These are phyloP conservation scores for Erodium moschatum DNA, from an alignment of 441 rosid species.

Conservation along the genomic window DNA sequence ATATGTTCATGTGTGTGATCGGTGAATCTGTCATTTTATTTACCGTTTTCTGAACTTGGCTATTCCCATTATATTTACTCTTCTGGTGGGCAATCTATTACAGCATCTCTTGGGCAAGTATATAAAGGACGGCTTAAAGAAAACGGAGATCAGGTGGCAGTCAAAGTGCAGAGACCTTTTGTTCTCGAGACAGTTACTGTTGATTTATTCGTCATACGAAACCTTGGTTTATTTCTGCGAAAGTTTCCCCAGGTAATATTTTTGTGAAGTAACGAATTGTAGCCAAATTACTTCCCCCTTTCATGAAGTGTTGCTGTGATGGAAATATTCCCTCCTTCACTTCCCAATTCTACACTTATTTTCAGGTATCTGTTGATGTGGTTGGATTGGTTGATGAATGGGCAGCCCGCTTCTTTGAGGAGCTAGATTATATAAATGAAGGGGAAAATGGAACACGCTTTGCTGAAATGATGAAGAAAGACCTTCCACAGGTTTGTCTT, in stretches of 20 bases:
- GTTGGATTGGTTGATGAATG: conserved; percentile 99
- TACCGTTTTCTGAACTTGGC: conserved; percentile 18
- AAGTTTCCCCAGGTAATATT: conserved; percentile 81
- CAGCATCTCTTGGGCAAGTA: conserved; percentile 96
- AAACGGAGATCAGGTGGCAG: conserved; percentile 89
- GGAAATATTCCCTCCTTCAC: conserved; percentile 13
- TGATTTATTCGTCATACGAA: conserved; percentile 75
- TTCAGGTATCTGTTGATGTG: conserved; percentile 70
- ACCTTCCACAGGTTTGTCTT: conserved; percentile 85
- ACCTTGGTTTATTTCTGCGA: conserved; percentile 70
- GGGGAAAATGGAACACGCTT: conserved; percentile 82
- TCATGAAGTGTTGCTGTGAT: conserved; percentile 3
- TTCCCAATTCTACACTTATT: conserved; percentile 13
- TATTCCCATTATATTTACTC: conserved; percentile 10
- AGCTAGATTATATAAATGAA: conserved; percentile 89
- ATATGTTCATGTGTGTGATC: conserved; percentile 6
- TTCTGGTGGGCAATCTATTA: conserved; percentile 26
- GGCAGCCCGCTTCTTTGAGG: conserved; percentile 98
- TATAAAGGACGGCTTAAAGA: conserved; percentile 84
- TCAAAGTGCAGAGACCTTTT: conserved; percentile 93
- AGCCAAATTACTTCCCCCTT: conserved; percentile 7
- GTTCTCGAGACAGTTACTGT: conserved; percentile 96
- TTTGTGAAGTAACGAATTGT: conserved; percentile 15
- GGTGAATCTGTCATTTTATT: conserved; percentile 13
- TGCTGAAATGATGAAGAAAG: conserved; percentile 93